Conservation (phyloP, 1,284 basidiomycete species). For the Puccinia triticina region DNA sequence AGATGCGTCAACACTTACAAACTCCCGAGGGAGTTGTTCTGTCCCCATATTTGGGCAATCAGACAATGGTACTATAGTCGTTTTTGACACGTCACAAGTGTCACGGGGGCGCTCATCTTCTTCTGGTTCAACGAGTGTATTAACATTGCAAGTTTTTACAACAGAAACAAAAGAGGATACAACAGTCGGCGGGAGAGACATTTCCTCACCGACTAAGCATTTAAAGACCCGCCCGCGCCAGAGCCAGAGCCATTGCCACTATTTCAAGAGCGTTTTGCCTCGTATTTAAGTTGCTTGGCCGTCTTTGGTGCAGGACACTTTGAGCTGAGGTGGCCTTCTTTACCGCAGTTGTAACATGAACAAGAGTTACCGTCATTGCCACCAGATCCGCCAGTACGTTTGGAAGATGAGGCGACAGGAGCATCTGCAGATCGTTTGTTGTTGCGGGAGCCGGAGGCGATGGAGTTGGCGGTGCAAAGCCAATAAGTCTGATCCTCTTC, state of each 20-base stretch:
- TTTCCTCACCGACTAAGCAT: too few relatives aligned
- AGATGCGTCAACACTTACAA: background rate
- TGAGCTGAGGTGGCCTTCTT: background rate
- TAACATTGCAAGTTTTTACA: slow-evolving; percentile 2
- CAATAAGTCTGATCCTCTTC: background rate
- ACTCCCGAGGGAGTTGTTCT: too few relatives aligned
- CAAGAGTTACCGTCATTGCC: background rate
- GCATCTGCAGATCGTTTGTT: background rate
- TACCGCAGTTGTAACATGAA: too few relatives aligned
- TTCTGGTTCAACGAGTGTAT: background rate
- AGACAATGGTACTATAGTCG: too few relatives aligned
- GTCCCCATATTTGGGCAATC: too few relatives aligned
- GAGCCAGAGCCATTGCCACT: background rate
- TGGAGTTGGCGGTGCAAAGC: background rate
- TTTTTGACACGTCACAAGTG: too few relatives aligned
- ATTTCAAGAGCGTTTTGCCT: background rate
- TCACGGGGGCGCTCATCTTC: background rate
- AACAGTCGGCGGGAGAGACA: slow-evolving; percentile 2
- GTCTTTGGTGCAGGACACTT: background rate
- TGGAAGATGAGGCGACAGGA: too few relatives aligned
- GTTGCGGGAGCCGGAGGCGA: background rate
- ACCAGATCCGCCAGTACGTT: background rate
- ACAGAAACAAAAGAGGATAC: background rate
- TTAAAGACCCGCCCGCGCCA: background rate
- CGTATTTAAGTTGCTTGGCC: background rate